Conservation (phyloP, 2,329 filamentous ascomycete genomes). For the Ophiostoma quercus region DNA sequence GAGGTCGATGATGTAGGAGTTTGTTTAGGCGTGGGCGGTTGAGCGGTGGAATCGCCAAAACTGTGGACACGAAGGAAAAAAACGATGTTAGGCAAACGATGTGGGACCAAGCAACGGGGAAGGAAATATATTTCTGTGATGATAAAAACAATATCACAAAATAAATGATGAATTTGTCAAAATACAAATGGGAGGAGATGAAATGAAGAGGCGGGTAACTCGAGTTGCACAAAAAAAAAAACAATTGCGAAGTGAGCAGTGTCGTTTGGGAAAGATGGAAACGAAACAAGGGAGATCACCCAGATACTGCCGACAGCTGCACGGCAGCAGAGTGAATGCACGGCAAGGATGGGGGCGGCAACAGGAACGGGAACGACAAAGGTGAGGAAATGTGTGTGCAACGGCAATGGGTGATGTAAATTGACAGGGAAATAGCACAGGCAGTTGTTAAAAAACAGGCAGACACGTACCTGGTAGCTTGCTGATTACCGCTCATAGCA, state of each 20-base stretch:
- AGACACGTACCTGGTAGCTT: slow-evolving; percentile 44
- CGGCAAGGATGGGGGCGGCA: slow-evolving; percentile 21
- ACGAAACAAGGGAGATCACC: slow-evolving; percentile 21
- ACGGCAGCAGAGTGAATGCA: slow-evolving; percentile 24
- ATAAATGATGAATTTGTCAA: not conserved
- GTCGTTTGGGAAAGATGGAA: not conserved
- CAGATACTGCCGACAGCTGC: slow-evolving; percentile 21
- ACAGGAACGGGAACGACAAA: not conserved
- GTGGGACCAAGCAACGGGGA: slow-evolving; percentile 22
- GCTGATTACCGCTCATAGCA: slow-evolving; percentile 62
- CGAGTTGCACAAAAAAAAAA: slow-evolving; percentile 20
- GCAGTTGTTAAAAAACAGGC: not conserved
- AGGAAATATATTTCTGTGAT: slow-evolving; percentile 6
- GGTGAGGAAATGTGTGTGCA: slow-evolving; percentile 9
- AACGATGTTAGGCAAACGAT: slow-evolving; percentile 24
- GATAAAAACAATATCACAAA: slow-evolving; percentile 9
- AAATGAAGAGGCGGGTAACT: slow-evolving; percentile 5
- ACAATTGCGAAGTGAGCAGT: not conserved
- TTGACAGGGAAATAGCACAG: not conserved
- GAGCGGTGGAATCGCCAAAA: slow-evolving; percentile 60
- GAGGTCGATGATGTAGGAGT: slow-evolving; percentile 48
- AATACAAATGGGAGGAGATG: not conserved
- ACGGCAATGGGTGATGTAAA: not conserved
- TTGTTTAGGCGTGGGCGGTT: slow-evolving; percentile 54
- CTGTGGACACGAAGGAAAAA: slow-evolving; percentile 37